phyloP scores from a whole-genome alignment of 176 grass and related monocot genomes.

The Stipa capillata region DNA sequence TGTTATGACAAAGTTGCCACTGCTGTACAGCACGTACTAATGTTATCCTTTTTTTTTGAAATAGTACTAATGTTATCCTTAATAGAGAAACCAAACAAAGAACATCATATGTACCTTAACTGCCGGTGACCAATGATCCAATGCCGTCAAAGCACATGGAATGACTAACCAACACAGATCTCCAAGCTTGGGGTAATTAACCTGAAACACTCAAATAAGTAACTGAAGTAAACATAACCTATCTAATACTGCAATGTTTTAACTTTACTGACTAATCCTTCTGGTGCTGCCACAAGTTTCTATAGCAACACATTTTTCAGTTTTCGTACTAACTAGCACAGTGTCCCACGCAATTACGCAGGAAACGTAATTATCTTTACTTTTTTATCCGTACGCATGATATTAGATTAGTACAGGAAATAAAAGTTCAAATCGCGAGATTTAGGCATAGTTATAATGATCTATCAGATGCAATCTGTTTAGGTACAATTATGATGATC shows the following conservation, averaged over 20 bases:
- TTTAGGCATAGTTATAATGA: too few species aligned
- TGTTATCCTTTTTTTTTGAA: too few species aligned
- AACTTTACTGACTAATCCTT: not conserved
- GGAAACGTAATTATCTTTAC: too few species aligned
- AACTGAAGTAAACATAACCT: not conserved
- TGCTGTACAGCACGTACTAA: not conserved
- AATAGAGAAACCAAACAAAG: not conserved
- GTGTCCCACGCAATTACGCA: too few species aligned
- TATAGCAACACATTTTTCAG: not conserved
- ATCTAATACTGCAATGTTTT: not conserved
- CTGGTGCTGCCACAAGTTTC: not conserved
- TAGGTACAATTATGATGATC: too few species aligned
- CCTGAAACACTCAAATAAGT: constrained; percentile 28
- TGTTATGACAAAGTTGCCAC: not conserved
- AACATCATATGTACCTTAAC: constrained; percentile 45
- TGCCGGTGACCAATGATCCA: constrained; percentile 85
- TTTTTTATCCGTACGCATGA: too few species aligned
- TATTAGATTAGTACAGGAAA: too few species aligned
- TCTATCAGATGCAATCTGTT: too few species aligned
- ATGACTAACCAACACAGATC: constrained; percentile 56
- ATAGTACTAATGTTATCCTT: too few species aligned
- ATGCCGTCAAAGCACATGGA: constrained; percentile 59
- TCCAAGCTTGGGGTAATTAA: constrained; percentile 51
- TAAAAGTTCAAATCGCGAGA: too few species aligned
- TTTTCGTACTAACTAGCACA: too few species aligned